Percentiles rank a stretch among this genome's conserved stretches.
Conservation (phyloP, 1,139 yeast species). For the Tardiomyces digboiensis region DNA sequence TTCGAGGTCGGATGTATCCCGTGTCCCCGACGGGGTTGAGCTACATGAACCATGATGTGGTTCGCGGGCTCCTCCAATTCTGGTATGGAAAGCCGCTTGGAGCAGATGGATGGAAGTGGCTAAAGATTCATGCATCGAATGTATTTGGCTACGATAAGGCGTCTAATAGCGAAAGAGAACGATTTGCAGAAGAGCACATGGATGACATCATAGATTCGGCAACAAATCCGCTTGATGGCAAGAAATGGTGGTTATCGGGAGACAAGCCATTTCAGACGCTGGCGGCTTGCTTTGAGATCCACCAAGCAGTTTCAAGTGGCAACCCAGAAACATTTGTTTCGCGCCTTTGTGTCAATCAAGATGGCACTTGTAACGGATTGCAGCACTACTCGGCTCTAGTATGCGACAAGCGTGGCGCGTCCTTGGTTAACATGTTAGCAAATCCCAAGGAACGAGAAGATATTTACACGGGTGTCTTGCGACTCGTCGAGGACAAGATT, state of each 20-base stretch:
- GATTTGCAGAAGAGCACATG: conserved; percentile 41
- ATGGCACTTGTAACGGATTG: conserved; percentile 57
- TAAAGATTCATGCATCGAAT: conserved; percentile 60
- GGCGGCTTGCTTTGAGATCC: conserved; percentile 51
- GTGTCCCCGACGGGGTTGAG: conserved; percentile 46
- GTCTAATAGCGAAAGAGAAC: conserved; percentile 43
- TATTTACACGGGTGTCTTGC: conserved; percentile 52
- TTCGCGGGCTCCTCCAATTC: conserved; percentile 51
- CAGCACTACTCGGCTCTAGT: conserved; percentile 74
- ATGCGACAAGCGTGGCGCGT: conserved; percentile 59
- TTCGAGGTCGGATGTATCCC: conserved; percentile 85
- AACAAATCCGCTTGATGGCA: conserved; percentile 34
- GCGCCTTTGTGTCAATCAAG: conserved; percentile 59
- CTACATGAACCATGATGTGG: conserved; percentile 56
- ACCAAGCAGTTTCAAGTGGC: conserved; percentile 40
- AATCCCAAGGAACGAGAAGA: conserved; percentile 47
- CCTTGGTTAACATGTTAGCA: conserved; percentile 44
- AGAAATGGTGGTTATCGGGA: conserved; percentile 50
- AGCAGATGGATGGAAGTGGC: conserved; percentile 47
- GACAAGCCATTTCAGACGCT: conserved; percentile 66
- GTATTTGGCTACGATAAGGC: conserved; percentile 55
- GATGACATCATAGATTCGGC: conserved; percentile 44
- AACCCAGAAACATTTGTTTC: conserved; percentile 47
- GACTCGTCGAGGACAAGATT: conserved; percentile 40
- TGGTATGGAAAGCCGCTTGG: conserved; percentile 61